Evolutionary conservation across 371 early-diverging fungal genomes (phyloP).

Genomic region (Mortierella sp.): DNA sequence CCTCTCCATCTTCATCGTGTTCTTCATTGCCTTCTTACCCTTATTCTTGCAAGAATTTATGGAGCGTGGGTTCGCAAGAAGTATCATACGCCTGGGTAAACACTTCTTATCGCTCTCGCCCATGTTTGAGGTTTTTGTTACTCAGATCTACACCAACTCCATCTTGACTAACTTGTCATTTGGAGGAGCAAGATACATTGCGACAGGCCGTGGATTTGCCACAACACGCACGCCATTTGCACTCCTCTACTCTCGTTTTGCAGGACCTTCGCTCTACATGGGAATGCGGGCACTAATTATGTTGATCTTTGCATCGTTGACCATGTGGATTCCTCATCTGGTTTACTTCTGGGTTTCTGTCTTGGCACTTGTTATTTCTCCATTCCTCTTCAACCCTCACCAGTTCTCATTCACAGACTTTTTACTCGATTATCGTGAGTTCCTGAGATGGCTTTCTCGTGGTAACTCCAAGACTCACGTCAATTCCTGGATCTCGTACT

Average conservation of each 20-base stretch:
- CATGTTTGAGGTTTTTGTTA: constrained; percentile 91
- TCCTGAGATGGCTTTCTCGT: constrained; percentile 84
- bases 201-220: constrained; percentile 93
- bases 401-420: constrained; percentile 84
- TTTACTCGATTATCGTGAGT: constrained; percentile 84
- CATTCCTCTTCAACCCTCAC: constrained; percentile 89
- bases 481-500: constrained; percentile 87
- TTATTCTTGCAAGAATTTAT: constrained; percentile 88
- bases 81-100: constrained; percentile 80
- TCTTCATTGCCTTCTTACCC: constrained; percentile 88
- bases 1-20: constrained; percentile 82
- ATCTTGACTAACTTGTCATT: constrained; percentile 85
- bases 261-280: constrained; percentile 83
- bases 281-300: constrained; percentile 81
- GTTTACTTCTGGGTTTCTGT: constrained; percentile 91
- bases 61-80: constrained; percentile 86
- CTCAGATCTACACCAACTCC: constrained; percentile 89
- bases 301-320: constrained; percentile 79
- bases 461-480: constrained; percentile 80
- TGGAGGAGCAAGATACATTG: constrained; percentile 91
- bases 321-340: constrained; percentile 80
- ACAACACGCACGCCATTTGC: constrained; percentile 87
- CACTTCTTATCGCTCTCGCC: constrained; percentile 89
- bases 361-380: constrained; percentile 78
- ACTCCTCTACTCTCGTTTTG: constrained; percentile 82